These are phyloP conservation scores for Ganoderma multipileum DNA, from an alignment of 1,284 basidiomycete genomes.

Conservation along the genomic window DNA sequence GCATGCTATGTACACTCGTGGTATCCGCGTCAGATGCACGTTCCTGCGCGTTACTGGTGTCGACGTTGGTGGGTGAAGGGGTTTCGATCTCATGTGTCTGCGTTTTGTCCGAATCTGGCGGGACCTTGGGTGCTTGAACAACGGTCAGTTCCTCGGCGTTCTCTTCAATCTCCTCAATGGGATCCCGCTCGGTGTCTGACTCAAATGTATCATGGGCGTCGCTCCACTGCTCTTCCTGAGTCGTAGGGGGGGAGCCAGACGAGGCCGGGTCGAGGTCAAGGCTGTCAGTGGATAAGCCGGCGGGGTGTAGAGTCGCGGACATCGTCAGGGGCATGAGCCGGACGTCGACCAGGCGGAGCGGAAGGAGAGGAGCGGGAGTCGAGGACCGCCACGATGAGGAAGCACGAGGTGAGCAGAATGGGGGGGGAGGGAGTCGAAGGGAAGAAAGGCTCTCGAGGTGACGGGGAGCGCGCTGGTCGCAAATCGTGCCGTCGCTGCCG, in stretches of 20 bases:
- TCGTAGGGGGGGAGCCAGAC: constrained; percentile 31
- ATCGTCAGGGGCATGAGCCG: constrained; percentile 22
- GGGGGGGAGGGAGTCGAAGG: constrained; percentile 10
- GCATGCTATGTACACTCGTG: constrained; percentile 65
- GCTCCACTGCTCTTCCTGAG: constrained; percentile 46
- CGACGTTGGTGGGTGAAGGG: constrained; percentile 39
- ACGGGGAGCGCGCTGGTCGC: constrained; percentile 27
- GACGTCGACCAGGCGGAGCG: constrained; percentile 10
- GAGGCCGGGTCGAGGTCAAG: constrained; percentile 34
- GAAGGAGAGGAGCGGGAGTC: constrained; percentile 1
- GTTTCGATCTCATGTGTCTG: constrained; percentile 36
- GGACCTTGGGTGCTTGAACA: constrained; percentile 44
- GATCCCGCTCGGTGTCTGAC: constrained; percentile 45
- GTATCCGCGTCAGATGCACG: constrained; percentile 46
- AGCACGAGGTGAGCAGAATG: constrained; percentile 12
- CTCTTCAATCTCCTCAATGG: constrained; percentile 38
- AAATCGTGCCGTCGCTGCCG: constrained; percentile 24
- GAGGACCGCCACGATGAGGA: constrained; percentile 20
- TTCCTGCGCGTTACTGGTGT: constrained; percentile 33
- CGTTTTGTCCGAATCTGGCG: constrained; percentile 44
- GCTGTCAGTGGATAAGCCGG: constrained; percentile 39
- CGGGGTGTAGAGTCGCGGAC: constrained; percentile 30
- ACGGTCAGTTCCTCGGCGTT: constrained; percentile 41
- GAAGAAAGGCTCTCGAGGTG: constrained; percentile 22
- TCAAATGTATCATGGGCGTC: constrained; percentile 47